A percentile compares a stretch with the other conserved stretches of the same genome.
phyloP scores from a whole-genome alignment of 768 basidiomycete genomes.

The Tricholoma bakamatsutake region DNA sequence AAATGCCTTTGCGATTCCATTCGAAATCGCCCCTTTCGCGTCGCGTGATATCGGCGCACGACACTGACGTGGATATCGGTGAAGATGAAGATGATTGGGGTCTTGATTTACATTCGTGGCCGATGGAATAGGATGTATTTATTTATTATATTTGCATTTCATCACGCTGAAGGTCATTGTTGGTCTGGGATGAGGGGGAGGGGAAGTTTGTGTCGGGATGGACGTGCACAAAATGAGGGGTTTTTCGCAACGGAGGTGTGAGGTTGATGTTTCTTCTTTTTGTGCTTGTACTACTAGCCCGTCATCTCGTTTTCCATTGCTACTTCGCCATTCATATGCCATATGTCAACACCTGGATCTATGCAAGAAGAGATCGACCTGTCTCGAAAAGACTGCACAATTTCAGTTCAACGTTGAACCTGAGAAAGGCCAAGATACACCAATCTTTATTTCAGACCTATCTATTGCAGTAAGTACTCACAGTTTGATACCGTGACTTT shows the following conservation, averaged over 20 bases:
- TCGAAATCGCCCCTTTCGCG: not conserved
- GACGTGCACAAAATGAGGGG: not conserved
- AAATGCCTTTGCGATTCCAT: conserved; percentile 7
- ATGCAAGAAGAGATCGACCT: too few species aligned
- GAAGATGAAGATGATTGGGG: not conserved
- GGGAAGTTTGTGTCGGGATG: not conserved
- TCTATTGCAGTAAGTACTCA: too few species aligned
- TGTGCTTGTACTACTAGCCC: not conserved
- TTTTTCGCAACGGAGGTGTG: not conserved
- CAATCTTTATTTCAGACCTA: too few species aligned
- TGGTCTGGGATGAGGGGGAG: not conserved
- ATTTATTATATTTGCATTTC: not conserved
- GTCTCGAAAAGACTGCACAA: too few species aligned
- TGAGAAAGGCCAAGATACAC: too few species aligned
- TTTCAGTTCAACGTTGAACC: too few species aligned
- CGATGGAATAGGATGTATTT: not conserved
- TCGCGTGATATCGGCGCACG: not conserved
- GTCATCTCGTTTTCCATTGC: not conserved
- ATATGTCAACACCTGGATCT: not conserved
- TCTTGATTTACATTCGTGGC: not conserved
- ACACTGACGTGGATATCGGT: not conserved
- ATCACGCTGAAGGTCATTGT: not conserved
- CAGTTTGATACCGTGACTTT: too few species aligned
- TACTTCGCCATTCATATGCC: not conserved
- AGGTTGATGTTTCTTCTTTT: not conserved